Evolutionary conservation across 202 grass and related monocot genomes (phyloP), one percentile per base, ranked within the genome.

Genomic region (Carex arenaria): DNA sequence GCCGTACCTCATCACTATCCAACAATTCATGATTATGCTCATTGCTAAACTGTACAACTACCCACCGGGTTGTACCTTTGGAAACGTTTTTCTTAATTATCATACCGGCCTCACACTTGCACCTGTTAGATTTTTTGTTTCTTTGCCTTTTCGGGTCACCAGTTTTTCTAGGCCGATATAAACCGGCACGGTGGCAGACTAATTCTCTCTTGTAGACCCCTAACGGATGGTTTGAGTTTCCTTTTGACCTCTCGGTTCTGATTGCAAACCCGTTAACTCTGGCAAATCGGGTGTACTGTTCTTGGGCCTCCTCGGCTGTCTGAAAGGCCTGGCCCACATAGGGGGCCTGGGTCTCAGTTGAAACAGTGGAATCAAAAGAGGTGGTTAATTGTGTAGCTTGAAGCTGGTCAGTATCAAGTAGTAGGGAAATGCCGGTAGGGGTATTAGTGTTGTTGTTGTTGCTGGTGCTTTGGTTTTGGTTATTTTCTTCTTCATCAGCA

Each of bases 61-160:
- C 61, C 88, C 88, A 90, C 10, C 68, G 47, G 4, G 17, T 85
- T 13, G 18, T 85, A 55, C 88, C 88, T 64, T 90, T 90, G 6
- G 77, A 82, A 42, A 90, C 77, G 57, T 87, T 90, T 83, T 90
- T 90, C 76, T 85, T 90, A 10, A 90, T 90, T 26, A 90, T 87
- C 85, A 90, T 90, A 59, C 86, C 85, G 17, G 85, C 88, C 82
- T 90, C 85, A 69, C 88, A 90, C 31, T 87, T 87, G 47, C 88
- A 90, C 36, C 88, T 82, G 3, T 85, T 87, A 28, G 88, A 90
- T 69, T 90, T 90, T 60, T 90, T 90, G 65, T 90, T 90, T 72
- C 88, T 87, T 66, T 90, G 88, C 10, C 82, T 82, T 75, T 90
- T 90, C 15, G 62, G 82, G 47, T 90, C 88, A 7, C 69, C 76